phyloP scores from a whole-genome alignment of 2,329 filamentous ascomycete species.

The Salinomyces thailandicus region DNA sequence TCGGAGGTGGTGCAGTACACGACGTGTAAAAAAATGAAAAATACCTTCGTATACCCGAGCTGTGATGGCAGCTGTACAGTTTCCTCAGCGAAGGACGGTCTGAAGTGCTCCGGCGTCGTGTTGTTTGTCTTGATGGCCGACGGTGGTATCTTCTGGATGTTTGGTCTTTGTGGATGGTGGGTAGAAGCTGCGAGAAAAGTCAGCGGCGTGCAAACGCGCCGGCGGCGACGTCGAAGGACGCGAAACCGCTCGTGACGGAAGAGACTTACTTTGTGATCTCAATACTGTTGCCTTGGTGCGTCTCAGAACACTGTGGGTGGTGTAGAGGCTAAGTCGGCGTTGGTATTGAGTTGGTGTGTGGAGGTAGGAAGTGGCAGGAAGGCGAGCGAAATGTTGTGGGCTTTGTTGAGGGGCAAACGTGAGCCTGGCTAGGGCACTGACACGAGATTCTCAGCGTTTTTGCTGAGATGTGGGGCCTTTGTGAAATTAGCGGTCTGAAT shows the following conservation, averaged over 20 bases:
- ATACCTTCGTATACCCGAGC: no score
- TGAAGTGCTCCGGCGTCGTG: no score
- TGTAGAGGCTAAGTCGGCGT: background rate
- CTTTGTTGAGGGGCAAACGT: background rate
- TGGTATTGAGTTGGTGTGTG: background rate
- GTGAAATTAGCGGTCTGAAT: background rate
- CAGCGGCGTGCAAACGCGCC: background rate
- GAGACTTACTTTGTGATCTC: background rate
- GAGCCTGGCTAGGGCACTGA: background rate
- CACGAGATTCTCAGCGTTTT: background rate
- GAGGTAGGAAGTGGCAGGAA: background rate
- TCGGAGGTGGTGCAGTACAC: no score
- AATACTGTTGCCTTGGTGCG: background rate
- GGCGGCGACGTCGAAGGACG: background rate
- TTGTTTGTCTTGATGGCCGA: no score
- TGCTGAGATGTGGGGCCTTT: background rate
- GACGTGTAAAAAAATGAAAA: no score
- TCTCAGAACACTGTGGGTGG: background rate
- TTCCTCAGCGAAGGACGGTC: no score
- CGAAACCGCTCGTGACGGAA: background rate
- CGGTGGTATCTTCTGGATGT: no score
- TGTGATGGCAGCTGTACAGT: no score
- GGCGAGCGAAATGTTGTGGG: background rate
- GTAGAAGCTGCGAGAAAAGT: no score
- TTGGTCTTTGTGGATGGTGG: no score